A percentile compares a stretch with the other conserved stretches of the same genome.
Evolutionary conservation across 495 filamentous ascomycete species (phyloP).

Genomic region (Aspergillus biplanus): DNA sequence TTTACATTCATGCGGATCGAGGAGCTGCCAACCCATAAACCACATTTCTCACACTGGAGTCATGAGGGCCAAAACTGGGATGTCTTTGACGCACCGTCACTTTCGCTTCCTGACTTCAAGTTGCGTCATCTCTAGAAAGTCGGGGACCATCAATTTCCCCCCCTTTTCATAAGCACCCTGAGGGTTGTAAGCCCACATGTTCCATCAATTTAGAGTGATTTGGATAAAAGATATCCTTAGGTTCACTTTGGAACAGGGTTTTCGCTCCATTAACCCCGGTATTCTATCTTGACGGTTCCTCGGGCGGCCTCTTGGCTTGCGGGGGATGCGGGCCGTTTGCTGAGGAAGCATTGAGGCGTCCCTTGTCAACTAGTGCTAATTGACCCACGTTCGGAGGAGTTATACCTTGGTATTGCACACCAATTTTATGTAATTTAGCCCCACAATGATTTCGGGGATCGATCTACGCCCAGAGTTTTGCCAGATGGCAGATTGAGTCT

Average conservation of each 20-base stretch:
- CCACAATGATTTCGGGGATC: not conserved
- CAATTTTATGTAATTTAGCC: not conserved
- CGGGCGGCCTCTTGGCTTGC: not conserved
- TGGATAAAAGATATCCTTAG: not conserved
- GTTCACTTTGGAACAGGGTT: not conserved
- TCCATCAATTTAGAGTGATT: not conserved
- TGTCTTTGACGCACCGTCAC: not conserved
- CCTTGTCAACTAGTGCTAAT: not conserved
- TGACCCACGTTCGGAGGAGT: not conserved
- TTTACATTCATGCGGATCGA: not conserved
- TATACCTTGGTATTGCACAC: not conserved
- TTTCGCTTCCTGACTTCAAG: not conserved
- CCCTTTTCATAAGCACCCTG: not conserved
- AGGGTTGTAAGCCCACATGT: not conserved
- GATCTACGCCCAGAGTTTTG: not conserved
- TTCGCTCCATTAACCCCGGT: not conserved
- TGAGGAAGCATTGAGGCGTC: too few species aligned
- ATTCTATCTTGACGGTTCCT: not conserved
- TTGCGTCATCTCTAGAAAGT: not conserved
- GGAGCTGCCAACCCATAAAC: not conserved
- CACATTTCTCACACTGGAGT: not conserved
- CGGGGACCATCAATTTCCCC: not conserved
- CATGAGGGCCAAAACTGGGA: not conserved
- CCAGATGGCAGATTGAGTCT: not conserved
- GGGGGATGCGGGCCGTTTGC: not conserved